A percentile compares a stretch with the other conserved stretches of the same genome.
Evolutionary conservation across 2,329 filamentous ascomycete genomes (phyloP).

Genomic region (Penicillium olsonii): DNA sequence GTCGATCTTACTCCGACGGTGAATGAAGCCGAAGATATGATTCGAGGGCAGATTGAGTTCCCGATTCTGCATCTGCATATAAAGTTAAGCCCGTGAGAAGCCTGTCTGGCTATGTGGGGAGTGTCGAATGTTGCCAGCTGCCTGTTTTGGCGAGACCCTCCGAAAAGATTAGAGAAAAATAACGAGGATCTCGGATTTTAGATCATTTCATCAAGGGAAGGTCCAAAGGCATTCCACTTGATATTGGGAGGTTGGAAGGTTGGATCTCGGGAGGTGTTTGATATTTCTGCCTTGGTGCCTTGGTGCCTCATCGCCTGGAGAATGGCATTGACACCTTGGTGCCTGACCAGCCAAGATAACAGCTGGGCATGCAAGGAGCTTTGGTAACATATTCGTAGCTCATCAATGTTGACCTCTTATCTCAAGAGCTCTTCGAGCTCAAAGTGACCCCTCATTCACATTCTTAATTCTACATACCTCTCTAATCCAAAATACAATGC

Average conservation of each 20-base stretch:
- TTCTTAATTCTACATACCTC: neutral
- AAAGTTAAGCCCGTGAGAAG: constrained; percentile 14
- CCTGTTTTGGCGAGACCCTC: constrained; percentile 3
- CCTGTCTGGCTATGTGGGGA: constrained; percentile 4
- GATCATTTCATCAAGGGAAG: neutral
- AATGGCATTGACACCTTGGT: no score
- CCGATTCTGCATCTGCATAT: constrained; percentile 11
- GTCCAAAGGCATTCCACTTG: no score
- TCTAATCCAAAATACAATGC: constrained; percentile 5
- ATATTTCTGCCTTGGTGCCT: neutral
- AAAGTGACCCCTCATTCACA: neutral
- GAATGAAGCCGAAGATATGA: constrained; percentile 23
- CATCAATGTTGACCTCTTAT: neutral
- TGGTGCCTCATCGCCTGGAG: no score
- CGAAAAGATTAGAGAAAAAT: neutral
- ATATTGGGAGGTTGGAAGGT: no score
- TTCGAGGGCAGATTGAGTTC: constrained; percentile 9
- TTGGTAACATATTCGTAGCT: neutral
- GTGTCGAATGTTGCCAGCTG: constrained; percentile 2
- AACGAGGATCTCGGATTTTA: neutral
- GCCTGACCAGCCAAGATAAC: no score
- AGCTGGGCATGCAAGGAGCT: neutral
- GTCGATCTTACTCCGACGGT: constrained; percentile 21
- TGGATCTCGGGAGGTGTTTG: constrained; percentile 2
- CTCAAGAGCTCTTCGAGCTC: neutral